Evolutionary conservation across 1,284 basidiomycete species (phyloP).

Genomic region (Gymnopus androsaceus): DNA sequence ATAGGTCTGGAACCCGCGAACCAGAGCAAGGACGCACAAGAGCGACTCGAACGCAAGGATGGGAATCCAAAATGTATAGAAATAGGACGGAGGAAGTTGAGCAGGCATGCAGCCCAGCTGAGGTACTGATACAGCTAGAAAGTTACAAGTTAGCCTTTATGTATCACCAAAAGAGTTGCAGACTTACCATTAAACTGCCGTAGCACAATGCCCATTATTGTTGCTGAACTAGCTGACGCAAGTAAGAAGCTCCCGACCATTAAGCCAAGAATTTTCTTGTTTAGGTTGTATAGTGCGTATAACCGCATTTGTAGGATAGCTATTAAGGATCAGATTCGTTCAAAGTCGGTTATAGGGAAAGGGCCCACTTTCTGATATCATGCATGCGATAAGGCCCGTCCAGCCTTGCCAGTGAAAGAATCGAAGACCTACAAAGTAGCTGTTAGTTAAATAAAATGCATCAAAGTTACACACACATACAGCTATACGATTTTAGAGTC

Average conservation of each 20-base stretch:
- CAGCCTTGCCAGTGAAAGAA: constrained; percentile 63
- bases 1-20: constrained; percentile 48
- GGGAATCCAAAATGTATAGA: constrained; percentile 62
- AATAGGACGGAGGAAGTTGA: constrained; percentile 38
- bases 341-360: neutral
- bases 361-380: constrained; percentile 52
- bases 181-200: constrained; percentile 40
- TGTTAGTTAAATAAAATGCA: neutral
- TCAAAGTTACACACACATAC: constrained; percentile 22
- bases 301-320: constrained; percentile 63
- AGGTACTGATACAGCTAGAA: constrained; percentile 23
- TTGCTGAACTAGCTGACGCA: constrained; percentile 41
- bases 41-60: constrained; percentile 54
- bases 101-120: constrained; percentile 39
- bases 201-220: constrained; percentile 48
- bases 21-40: constrained; percentile 50
- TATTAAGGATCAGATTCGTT: constrained; percentile 24
- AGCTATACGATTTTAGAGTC: neutral
- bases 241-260: constrained; percentile 45
- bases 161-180: constrained; percentile 18
- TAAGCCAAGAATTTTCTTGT: constrained; percentile 48
- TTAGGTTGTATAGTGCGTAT: constrained; percentile 58
- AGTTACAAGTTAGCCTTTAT: neutral
- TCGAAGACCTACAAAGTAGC: constrained; percentile 32
- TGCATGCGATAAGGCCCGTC: constrained; percentile 53